Conservation (phyloP, 768 basidiomycete species). For the Hortiboletus campestris region DNA sequence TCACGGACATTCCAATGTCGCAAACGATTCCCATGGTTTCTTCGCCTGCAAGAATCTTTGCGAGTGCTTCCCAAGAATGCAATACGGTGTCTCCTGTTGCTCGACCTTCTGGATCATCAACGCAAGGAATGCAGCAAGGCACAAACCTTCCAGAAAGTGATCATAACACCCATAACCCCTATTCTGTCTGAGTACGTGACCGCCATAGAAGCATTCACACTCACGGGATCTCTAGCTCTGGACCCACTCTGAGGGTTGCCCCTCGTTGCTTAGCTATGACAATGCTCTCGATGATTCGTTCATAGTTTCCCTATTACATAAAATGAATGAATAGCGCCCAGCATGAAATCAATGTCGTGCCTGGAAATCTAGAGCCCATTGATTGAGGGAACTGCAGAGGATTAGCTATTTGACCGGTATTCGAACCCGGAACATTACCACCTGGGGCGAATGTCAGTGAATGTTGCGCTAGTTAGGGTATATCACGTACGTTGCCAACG, state of each 20-base stretch:
- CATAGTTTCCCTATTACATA: slow-evolving; percentile 75
- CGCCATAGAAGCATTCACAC: slow-evolving; percentile 14
- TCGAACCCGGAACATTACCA: slow-evolving; percentile 19
- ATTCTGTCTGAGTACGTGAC: slow-evolving; percentile 3
- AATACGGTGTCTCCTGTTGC: slow-evolving; percentile 85
- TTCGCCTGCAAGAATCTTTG: slow-evolving; percentile 81
- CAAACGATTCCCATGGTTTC: slow-evolving; percentile 85
- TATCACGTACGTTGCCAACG: slow-evolving; percentile 74
- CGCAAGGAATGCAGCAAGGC: not conserved
- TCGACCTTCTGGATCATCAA: not conserved
- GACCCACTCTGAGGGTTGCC: slow-evolving; percentile 90
- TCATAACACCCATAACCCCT: slow-evolving; percentile 98
- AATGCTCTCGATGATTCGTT: slow-evolving; percentile 88
- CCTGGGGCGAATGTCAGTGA: slow-evolving; percentile 11
- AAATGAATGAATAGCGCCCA: not conserved
- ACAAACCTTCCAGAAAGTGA: slow-evolving; percentile 90
- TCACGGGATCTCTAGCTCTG: slow-evolving; percentile 94
- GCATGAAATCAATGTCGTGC: slow-evolving; percentile 38
- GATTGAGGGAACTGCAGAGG: slow-evolving; percentile 76
- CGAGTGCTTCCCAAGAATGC: slow-evolving; percentile 97
- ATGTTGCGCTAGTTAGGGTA: not conserved
- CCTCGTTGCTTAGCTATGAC: slow-evolving; percentile 83
- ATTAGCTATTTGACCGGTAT: slow-evolving; percentile 11
- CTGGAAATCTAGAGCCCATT: slow-evolving; percentile 96
- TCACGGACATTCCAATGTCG: slow-evolving; percentile 89